phyloP scores from a whole-genome alignment of 2,329 filamentous ascomycete genomes.

The Colletotrichum chlorophyti region DNA sequence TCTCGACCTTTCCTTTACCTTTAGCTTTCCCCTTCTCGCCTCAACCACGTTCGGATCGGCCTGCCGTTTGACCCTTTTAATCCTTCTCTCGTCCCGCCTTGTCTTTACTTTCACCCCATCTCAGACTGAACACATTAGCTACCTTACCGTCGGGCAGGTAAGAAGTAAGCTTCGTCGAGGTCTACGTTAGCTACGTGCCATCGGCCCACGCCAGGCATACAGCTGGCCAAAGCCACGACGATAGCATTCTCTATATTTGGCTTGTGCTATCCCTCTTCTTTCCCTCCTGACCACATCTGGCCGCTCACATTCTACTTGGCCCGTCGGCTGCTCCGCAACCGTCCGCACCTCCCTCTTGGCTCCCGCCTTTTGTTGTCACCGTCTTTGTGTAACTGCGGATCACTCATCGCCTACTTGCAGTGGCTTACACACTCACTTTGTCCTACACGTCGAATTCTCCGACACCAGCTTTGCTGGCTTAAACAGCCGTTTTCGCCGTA shows the following conservation, averaged over 20 bases:
- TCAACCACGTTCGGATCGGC: slow-evolving; percentile 18
- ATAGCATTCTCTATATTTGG: slow-evolving; percentile 3
- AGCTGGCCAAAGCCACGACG: background rate
- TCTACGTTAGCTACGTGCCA: no score
- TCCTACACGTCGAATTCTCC: background rate
- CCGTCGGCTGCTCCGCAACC: slow-evolving; percentile 9
- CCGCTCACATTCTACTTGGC: background rate
- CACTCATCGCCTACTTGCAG: background rate
- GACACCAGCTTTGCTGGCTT: background rate
- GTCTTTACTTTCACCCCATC: background rate
- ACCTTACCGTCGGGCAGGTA: no score
- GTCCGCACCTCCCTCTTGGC: background rate
- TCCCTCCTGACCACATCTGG: no score
- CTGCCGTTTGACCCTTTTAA: slow-evolving; percentile 23
- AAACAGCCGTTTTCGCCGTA: background rate
- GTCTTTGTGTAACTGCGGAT: slow-evolving; percentile 10
- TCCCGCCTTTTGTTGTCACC: background rate
- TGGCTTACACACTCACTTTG: background rate
- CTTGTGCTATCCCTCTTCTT: background rate
- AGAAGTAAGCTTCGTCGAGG: no score
- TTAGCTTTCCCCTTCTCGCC: background rate
- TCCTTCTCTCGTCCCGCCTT: background rate
- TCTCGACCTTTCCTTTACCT: slow-evolving; percentile 15
- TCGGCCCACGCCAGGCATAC: no score
- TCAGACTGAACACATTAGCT: background rate